Evolutionary conservation across 805 yeast genomes (phyloP), one percentile per base, ranked within the genome.

Genomic region (Metschnikowia kofuensis): DNA sequence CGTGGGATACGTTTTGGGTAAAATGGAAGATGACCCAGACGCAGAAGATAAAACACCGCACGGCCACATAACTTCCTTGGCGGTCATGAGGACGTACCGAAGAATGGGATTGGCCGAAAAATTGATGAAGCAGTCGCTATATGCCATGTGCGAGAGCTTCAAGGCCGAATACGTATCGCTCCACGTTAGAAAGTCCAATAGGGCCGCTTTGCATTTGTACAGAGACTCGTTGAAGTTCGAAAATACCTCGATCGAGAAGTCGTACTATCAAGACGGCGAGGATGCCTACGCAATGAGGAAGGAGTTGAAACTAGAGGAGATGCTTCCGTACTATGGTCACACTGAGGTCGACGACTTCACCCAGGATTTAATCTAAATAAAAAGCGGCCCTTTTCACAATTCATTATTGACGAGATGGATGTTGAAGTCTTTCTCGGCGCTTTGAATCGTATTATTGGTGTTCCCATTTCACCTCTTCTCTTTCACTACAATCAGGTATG

Each of bases 241-340:
- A 65, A 94, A 89, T 38, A 75, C 86, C 49, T 80, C 84, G 38
- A 83, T 94, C 50, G 97, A 90, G 60, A 85, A 81, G 55, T 79
- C 86, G n/a, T 94, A 94, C 67, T 94, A 94, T 61, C 97, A 91
- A 45, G 97, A 94, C 68, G 96, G 96, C 31, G 99, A 94, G 69
- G 97, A 94, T 69, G 99, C 99, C 13, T 92, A 91, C 66, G 86
- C 94, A 37, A 94, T 94, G 99, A 83, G 82, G 63, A 87, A 87
- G 63, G 76, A 73, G 2, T 74, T 89, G 55, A 72, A 72, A 16
- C 62, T 83, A 40, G 83, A 84, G 13, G 85, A 84, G 27, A 70
- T 86, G 52, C 52, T 82, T 40, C 90, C 92, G 21, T 76, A 79
- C 49, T 66, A 67, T 38, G 78, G 77, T 52, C 83, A 82, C 15